Evolutionary conservation across 805 yeast genomes (phyloP), one percentile per base, ranked within the genome.

Genomic region (Candida rishiriensis): DNA sequence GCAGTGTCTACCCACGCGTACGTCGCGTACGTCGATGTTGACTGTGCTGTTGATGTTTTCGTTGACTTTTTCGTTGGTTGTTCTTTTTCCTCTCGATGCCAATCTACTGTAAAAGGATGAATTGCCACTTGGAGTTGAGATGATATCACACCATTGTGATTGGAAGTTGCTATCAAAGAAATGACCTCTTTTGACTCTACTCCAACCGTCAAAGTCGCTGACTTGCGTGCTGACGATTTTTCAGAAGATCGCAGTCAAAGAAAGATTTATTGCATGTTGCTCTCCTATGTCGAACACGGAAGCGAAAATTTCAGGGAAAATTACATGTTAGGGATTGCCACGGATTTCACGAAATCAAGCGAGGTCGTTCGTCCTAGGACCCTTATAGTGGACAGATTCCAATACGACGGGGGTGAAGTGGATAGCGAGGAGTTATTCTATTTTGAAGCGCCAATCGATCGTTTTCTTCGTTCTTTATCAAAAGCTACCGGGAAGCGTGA

Each of bases 331-430:
- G 10, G 50, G 9, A 40, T 40, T 17, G 51, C 52, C 9, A 56
- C 62, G 1, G 65, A 61, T 39, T 53, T 60, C 41, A 59, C 61
- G 5, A 28, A 32, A 3, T 41, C 55, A 6, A 14, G 28, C 3
- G 38, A 42, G 26, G 32, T 51, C 4, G 34, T 30, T 13, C 12
- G 15, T 3, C 38, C 39, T 14, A 37, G 32, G 3, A 15, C 29
- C 3, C 39, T 41, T 29, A 21, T 21, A 21, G 32, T 29, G 4
- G 43, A 30, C 5, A 40, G 49, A 30, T 56, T 52, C 35, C 21
- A n/a, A 11, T 18, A 34, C 3, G 17, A 40, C 10, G 48, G 41
- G 14, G 13, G 29, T 9, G 26, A 17, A 12, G 12, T 55, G 5
- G 40, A 33, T 2, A 17, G 36, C 1, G 16, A 35, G 11, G 40